phyloP scores from a whole-genome alignment of 176 grass and related monocot species.

The Carex cristatella region DNA sequence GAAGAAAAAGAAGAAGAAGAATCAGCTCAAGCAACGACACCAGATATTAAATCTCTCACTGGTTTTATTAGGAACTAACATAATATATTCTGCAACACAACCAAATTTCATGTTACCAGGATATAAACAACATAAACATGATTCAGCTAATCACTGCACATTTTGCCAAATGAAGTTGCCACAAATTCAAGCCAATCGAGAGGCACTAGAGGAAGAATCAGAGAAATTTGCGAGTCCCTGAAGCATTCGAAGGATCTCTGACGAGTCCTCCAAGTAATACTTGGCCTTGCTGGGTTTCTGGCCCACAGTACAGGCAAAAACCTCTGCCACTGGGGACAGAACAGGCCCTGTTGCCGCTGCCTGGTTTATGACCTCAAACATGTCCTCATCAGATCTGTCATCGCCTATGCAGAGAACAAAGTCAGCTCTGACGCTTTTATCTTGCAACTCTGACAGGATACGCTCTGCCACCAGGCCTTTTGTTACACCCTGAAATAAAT shows the following conservation, averaged over 20 bases:
- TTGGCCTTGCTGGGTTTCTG: constrained; percentile 58
- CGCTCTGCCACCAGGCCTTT: constrained; percentile 44
- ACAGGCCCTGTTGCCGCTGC: constrained; percentile 1
- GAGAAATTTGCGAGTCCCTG: constrained; percentile 37
- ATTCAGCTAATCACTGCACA: not conserved
- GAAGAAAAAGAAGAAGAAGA: not conserved
- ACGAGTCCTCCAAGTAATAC: constrained; percentile 48
- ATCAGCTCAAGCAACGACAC: not conserved
- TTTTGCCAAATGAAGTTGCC: not conserved
- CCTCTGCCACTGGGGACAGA: constrained; percentile 44
- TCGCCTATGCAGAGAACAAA: constrained; percentile 51
- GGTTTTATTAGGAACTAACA: not conserved
- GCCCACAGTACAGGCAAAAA: constrained; percentile 49
- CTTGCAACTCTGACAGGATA: constrained; percentile 25
- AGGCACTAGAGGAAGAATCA: not conserved
- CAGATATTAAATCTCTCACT: not conserved
- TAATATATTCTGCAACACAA: not conserved
- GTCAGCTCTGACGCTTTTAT: constrained; percentile 27
- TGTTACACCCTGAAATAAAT: constrained; percentile 35
- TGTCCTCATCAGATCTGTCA: constrained; percentile 51
- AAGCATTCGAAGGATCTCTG: constrained; percentile 46
- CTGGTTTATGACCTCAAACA: constrained; percentile 42
- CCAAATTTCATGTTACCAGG: not conserved
- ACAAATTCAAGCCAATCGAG: not conserved
- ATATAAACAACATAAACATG: not conserved